Conservation (phyloP, 768 basidiomycete genomes). For the Mycena crocata region DNA sequence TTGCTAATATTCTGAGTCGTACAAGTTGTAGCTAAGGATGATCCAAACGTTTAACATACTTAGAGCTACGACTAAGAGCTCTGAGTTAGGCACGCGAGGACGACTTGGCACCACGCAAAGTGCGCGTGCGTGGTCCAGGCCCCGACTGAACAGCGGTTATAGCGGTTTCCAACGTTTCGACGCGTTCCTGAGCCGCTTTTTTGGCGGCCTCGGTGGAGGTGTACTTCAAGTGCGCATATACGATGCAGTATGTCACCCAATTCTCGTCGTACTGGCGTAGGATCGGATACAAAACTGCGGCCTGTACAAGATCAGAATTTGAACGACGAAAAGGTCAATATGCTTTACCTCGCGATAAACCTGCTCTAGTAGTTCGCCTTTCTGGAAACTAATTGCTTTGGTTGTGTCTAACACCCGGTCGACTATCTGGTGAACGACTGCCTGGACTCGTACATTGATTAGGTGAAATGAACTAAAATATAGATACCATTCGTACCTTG, state of each 20-base stretch:
- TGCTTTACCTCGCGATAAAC: conserved; percentile 7
- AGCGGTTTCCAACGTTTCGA: neutral
- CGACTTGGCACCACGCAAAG: too few species aligned
- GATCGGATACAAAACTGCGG: conserved; percentile 9
- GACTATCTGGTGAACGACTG: neutral
- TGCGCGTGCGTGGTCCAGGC: neutral
- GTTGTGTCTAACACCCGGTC: conserved; percentile 18
- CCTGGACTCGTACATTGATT: conserved; percentile 18
- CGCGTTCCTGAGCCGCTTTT: neutral
- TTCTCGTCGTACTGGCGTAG: conserved; percentile 9
- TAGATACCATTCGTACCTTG: conserved; percentile 3
- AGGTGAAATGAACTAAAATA: conserved; percentile 3
- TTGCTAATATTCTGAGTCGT: too few species aligned
- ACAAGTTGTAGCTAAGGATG: too few species aligned
- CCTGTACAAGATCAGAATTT: conserved; percentile 14
- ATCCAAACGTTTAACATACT: too few species aligned
- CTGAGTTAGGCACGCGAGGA: too few species aligned
- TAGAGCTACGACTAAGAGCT: too few species aligned
- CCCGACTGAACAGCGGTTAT: neutral
- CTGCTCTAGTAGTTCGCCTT: neutral
- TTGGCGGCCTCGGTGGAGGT: neutral
- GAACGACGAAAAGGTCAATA: neutral
- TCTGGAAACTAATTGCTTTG: conserved; percentile 7
- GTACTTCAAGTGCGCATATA: conserved; percentile 16
- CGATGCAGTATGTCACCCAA: conserved; percentile 20